These are phyloP conservation scores for Noccaea bulbosa DNA, from an alignment of 345 rosid species.

Conservation along the genomic window DNA sequence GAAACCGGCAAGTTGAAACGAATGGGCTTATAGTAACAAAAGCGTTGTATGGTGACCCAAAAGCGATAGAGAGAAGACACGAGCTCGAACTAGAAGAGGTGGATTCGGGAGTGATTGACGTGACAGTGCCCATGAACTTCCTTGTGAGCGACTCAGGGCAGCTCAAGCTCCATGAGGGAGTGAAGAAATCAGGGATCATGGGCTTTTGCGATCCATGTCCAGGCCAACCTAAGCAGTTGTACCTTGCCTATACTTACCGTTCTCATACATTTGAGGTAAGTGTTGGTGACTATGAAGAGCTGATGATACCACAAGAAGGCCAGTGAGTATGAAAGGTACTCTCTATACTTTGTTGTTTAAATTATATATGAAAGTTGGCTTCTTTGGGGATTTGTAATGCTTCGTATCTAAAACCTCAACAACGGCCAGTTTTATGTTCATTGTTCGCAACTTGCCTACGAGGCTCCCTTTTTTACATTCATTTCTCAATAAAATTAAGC, in stretches of 20 bases:
- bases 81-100: conserved; percentile 46
- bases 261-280: conserved; percentile 58
- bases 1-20: conserved; percentile 64
- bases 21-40: conserved; percentile 75
- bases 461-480: conserved; percentile 18
- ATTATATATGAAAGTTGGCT: neutral
- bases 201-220: conserved; percentile 98
- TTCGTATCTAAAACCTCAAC: conserved; percentile 17
- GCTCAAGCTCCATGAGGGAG: conserved; percentile 92
- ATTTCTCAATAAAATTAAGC: conserved; percentile 38
- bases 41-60: conserved; percentile 73
- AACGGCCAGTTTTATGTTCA: conserved; percentile 14
- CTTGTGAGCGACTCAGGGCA: conserved; percentile 78
- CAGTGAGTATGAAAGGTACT: conserved; percentile 48
- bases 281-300: conserved; percentile 71
- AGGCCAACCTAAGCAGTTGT: conserved; percentile 72
- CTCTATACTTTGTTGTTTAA: conserved; percentile 30
- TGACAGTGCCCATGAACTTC: conserved; percentile 88
- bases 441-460: conserved; percentile 10
- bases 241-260: conserved; percentile 63
- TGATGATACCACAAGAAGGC: conserved; percentile 67
- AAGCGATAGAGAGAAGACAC: conserved; percentile 58
- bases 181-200: conserved; percentile 95
- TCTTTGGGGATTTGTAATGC: conserved; percentile 35
- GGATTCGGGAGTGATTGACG: conserved; percentile 67